Evolutionary conservation across 305 asterid species (phyloP).

Genomic region (Fraxinus dipetala): DNA sequence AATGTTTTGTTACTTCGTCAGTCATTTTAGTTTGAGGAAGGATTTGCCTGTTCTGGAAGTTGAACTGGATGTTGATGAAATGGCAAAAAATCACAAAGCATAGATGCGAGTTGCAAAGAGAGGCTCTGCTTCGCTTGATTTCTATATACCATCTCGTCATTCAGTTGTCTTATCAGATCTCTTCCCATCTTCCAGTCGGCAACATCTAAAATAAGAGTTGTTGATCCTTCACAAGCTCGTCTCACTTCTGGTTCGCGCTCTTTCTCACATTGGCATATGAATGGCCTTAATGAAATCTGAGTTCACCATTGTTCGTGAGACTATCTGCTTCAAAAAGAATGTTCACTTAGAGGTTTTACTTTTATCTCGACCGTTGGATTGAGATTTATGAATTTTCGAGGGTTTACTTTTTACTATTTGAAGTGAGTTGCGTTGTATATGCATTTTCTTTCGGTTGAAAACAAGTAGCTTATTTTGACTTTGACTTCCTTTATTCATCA

Average conservation of each 20-base stretch:
- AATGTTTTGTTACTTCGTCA: constrained; percentile 23
- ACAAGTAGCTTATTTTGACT: not conserved
- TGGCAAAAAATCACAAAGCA: constrained; percentile 65
- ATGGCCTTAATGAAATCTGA: not conserved
- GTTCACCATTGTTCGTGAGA: not conserved
- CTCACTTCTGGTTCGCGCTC: not conserved
- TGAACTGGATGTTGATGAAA: constrained; percentile 80
- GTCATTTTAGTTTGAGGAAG: constrained; percentile 39
- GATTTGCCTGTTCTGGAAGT: constrained; percentile 73
- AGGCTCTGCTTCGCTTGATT: constrained; percentile 6
- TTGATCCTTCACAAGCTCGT: not conserved
- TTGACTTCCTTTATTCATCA: not conserved
- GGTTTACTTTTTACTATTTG: not conserved
- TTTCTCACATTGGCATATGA: not conserved
- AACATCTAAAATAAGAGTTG: not conserved
- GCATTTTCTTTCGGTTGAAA: not conserved
- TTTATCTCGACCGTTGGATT: not conserved
- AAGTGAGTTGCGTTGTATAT: not conserved
- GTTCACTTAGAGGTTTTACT: not conserved
- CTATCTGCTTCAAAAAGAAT: not conserved
- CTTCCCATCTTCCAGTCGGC: not conserved
- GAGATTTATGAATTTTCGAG: not conserved
- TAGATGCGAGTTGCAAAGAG: constrained; percentile 23
- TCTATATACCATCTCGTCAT: not conserved
- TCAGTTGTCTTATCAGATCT: constrained; percentile 16